Conservation (phyloP, 306 rosid species). For the Quercus glauca region DNA sequence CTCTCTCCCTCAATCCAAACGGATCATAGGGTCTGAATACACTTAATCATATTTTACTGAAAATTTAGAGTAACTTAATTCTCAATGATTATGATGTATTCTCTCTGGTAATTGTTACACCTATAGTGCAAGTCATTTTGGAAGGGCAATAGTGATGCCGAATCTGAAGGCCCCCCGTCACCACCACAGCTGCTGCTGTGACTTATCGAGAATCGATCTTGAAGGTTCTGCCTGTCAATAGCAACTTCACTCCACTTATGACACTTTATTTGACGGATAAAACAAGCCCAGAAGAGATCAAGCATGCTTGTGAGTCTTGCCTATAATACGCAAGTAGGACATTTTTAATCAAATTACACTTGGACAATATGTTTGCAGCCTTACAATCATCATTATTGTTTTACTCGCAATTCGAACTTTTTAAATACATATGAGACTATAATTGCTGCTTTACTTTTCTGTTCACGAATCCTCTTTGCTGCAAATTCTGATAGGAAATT, state of each 20-base stretch:
- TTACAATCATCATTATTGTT: neutral
- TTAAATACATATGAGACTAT: neutral
- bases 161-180: constrained; percentile 84
- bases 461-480: neutral
- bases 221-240: constrained; percentile 60
- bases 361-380: neutral
- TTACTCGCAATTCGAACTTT: neutral
- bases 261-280: constrained; percentile 82
- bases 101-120: constrained; percentile 17
- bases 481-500: neutral
- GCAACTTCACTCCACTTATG: constrained; percentile 84
- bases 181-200: constrained; percentile 65
- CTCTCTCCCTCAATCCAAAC: too few species aligned
- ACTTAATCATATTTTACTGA: neutral
- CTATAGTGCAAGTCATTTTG: constrained; percentile 66
- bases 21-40: neutral
- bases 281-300: constrained; percentile 71
- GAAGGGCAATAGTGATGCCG: constrained; percentile 93
- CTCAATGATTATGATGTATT: neutral
- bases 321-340: neutral
- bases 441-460: neutral
- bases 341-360: neutral
- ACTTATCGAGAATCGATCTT: constrained; percentile 72
- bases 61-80: neutral
- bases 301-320: constrained; percentile 70